Percentiles rank a stretch among this genome's conserved stretches.
Evolutionary conservation across 805 yeast genomes (phyloP).

Genomic region (Allodekkera sacchari): DNA sequence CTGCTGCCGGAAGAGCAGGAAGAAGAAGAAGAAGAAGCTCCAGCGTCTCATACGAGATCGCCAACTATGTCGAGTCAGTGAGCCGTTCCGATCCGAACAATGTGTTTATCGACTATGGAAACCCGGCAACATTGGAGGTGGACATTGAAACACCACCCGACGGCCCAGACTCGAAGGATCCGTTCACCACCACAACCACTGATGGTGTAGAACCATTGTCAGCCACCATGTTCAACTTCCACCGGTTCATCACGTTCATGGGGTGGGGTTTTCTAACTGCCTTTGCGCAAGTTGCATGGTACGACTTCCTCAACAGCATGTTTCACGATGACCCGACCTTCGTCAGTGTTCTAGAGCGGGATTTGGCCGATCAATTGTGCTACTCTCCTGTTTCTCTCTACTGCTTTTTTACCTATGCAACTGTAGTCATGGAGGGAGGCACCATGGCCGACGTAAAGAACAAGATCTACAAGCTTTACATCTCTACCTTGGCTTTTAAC

Average conservation of each 20-base stretch:
- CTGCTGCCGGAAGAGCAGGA: not conserved
- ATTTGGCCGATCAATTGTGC: constrained; percentile 79
- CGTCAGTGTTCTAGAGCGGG: constrained; percentile 78
- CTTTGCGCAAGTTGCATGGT: constrained; percentile 84
- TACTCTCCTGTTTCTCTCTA: constrained; percentile 83
- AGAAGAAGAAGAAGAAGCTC: constrained; percentile 9
- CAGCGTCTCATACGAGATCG: constrained; percentile 10
- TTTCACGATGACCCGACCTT: constrained; percentile 78
- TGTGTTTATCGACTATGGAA: constrained; percentile 29
- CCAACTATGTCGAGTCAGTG: constrained; percentile 13
- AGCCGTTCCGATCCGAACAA: constrained; percentile 12
- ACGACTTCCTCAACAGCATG: constrained; percentile 65
- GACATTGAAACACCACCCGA: not conserved
- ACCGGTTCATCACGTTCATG: constrained; percentile 70
- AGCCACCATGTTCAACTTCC: constrained; percentile 43
- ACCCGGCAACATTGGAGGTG: too few relatives aligned
- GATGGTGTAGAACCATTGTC: too few relatives aligned
- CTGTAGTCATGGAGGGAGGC: constrained; percentile 72
- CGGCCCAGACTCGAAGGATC: too few relatives aligned
- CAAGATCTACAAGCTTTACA: constrained; percentile 59
- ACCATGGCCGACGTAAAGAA: constrained; percentile 51
- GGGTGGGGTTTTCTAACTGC: constrained; percentile 84
- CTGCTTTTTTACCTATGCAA: constrained; percentile 76
- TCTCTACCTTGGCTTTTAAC: constrained; percentile 59
- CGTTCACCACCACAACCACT: too few relatives aligned